Evolutionary conservation across 306 rosid genomes (phyloP), one percentile per base, ranked within the genome.

Genomic region (Notholithocarpus densiflorus): DNA sequence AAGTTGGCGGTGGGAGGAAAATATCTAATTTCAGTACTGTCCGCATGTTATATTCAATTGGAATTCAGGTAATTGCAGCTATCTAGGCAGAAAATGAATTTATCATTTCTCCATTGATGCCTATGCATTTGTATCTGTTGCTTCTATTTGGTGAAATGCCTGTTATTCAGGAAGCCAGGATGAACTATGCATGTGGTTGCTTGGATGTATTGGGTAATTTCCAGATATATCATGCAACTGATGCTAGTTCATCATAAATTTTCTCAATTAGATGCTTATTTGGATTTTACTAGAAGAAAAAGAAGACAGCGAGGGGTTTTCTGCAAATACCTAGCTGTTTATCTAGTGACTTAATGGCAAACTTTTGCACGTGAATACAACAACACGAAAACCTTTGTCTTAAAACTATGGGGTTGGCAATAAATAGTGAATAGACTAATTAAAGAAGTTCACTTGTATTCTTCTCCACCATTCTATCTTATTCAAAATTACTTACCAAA

Each of bases 1-100:
- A 91, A 89, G 91, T 95, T 76, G 99, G 99, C 34, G 98, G 98
- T 23, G 98, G 98, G 82, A 93, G 99, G 89, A 93, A 89, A 79
- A 19, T 95, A 87, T 95, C 99, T 27, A 91, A 83, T 80, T 93
- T 91, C 80, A 95, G 99, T 78, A 74, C 89, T 17, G 90, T 93
- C 55, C 92, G 97, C 74, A 88, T 92, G 93, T 69, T 95, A 92
- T 95, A 93, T 82, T 52, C 94, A 68, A 84, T 95, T 71, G 99
- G 99, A 84, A 79, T 93, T 80, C 99, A 90, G 98, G 99, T 93
- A 83, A 66, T 77, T 73, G 72, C 69, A 76, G 71, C 76, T 68
- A 59, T 54, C 15, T 11, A 43, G 60, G 26, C n/a, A 20, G 59
- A 77, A 71, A 74, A 27, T 75, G 55, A 11, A 75, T 55, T 26